These are phyloP conservation scores for Penicillium glabrum DNA, from an alignment of 2,329 filamentous ascomycete genomes.

Conservation along the genomic window DNA sequence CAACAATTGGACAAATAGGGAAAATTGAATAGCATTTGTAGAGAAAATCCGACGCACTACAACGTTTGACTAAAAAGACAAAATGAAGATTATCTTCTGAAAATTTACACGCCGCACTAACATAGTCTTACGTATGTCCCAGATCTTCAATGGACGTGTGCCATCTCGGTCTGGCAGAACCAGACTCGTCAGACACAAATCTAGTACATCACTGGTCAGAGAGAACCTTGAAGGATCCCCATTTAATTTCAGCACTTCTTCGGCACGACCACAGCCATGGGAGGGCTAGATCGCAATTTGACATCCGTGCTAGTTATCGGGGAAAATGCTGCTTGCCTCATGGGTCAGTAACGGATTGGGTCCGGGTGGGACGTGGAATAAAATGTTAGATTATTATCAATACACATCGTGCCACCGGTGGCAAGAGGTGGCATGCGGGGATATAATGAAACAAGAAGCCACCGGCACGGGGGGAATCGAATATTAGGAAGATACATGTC, in stretches of 20 bases:
- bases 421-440: slow-evolving; percentile 12
- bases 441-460: slow-evolving; percentile 31
- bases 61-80: no score
- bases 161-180: slow-evolving; percentile 29
- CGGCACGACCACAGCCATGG: slow-evolving; percentile 93
- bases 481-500: slow-evolving; percentile 27
- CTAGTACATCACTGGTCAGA: slow-evolving; percentile 44
- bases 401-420: slow-evolving; percentile 28
- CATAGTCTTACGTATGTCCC: slow-evolving; percentile 30
- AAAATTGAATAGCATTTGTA: no score
- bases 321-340: neutral
- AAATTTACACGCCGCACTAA: neutral
- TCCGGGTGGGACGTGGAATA: slow-evolving; percentile 3
- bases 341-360: neutral
- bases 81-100: no score
- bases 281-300: slow-evolving; percentile 92
- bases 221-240: slow-evolving; percentile 14
- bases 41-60: neutral
- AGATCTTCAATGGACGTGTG: slow-evolving; percentile 47
- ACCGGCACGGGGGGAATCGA: slow-evolving; percentile 26
- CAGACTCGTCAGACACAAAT: slow-evolving; percentile 37
- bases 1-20: no score
- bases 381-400: slow-evolving; percentile 32
- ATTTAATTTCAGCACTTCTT: slow-evolving; percentile 89
- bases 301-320: slow-evolving; percentile 80